Conservation (phyloP, 192 early-diverging fungal genomes). For the Pilobolus umbonatus region DNA sequence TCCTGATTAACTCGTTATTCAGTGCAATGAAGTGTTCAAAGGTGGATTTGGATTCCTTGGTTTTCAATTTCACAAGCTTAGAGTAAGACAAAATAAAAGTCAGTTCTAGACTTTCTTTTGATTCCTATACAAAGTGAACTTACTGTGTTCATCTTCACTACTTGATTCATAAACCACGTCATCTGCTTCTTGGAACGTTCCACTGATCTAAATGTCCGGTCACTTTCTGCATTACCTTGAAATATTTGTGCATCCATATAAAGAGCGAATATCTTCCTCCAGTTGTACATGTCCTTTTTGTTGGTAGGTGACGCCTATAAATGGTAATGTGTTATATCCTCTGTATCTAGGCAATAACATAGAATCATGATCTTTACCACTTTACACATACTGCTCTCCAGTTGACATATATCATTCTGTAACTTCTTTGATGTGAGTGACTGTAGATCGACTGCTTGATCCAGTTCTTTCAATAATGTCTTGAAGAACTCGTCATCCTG, state of each 20-base stretch:
- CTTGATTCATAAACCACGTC: constrained; percentile 52
- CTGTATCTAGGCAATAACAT: constrained; percentile 4
- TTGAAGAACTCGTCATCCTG: constrained; percentile 35
- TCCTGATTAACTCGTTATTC: constrained; percentile 65
- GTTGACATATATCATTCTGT: constrained; percentile 18
- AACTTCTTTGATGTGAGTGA: constrained; percentile 11
- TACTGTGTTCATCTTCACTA: constrained; percentile 41
- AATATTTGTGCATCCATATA: constrained; percentile 74
- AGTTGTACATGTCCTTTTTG: constrained; percentile 70
- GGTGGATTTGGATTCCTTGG: constrained; percentile 17
- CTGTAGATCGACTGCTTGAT: constrained; percentile 11
- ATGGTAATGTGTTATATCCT: constrained; percentile 40
- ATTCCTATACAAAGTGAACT: background rate
- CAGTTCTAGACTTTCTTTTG: constrained; percentile 4
- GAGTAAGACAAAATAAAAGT: too few species aligned
- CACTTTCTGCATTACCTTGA: constrained; percentile 54
- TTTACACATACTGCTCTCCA: constrained; percentile 19
- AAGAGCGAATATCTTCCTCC: constrained; percentile 62
- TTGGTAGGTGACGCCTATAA: constrained; percentile 28
- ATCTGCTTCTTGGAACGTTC: constrained; percentile 57
- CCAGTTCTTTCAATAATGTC: constrained; percentile 24
- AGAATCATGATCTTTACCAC: constrained; percentile 11
- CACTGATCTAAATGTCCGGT: constrained; percentile 44
- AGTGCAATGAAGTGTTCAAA: constrained; percentile 55
- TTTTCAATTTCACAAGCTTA: background rate